Base-by-base conservation (phyloP, 2,329 filamentous ascomycete species). In the Aspergillus thermomutatus region DNA sequence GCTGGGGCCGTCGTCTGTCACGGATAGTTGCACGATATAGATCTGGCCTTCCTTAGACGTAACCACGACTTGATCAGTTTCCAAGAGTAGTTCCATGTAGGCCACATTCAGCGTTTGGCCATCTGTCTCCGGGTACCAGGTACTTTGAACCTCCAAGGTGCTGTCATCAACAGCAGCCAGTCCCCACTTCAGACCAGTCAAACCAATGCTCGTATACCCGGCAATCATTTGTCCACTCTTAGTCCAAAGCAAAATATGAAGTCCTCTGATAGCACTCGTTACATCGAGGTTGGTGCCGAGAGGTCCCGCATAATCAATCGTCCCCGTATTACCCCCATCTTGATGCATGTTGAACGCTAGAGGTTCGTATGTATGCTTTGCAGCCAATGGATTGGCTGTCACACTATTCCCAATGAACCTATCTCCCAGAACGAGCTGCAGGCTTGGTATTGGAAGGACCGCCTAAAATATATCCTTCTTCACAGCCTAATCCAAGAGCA, bases 331-430 rank as follows among this genome's bases (percentile, higher is more conserved):
- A n/a, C n/a, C n/a, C n/a, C n/a, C n/a, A n/a, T 47, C 50, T n/a
- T 52, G 50, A 17, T 52, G 50, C 50, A 52, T 52, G 50, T 52
- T 52, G 23, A 52, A 45, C 11, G 50, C 50, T 9, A 19, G 11
- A 26, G 50, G 50, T 2, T 17, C 11, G 43, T 21, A 46, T 46
- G 43, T n/a, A 26, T 25, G 28, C 34, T 46, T 52, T 11, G 50
- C 23, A 4, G 43, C 40, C 7, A 52, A 27, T 11, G 50, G 50
- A 19, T 52, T 52, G 21, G 50, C 50, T 8, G 41, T 46, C 25
- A 40, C 40, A 11, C 21, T 23, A 25, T 46, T 46, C 11, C 50
- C 50, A 26, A 52, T 52, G 37, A 52, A 52, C 19, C 46, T 52
- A 21, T 52, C 50, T n/a, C 50, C 50, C 11, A 45, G 10, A 8